Conservation (phyloP, 768 basidiomycete genomes). For the Tulasnella sp. region DNA sequence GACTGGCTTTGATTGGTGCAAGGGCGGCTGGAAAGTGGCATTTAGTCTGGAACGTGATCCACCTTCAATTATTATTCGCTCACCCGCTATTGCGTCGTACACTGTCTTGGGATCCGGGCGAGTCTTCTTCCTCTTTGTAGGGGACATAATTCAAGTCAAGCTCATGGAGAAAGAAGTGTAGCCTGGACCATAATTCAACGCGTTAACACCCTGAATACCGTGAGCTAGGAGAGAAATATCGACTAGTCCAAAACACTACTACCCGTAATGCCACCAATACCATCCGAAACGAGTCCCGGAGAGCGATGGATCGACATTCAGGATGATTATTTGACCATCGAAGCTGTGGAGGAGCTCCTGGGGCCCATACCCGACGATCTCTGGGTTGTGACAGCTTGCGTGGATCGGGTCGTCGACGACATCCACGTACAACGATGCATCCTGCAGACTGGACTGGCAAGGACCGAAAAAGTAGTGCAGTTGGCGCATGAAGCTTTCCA, state of each 20-base stretch:
- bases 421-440: conserved; percentile 44
- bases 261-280: not conserved
- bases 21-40: not conserved
- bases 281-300: not conserved
- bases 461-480: conserved; percentile 41
- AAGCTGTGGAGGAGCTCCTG: conserved; percentile 39
- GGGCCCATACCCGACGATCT: conserved; percentile 48
- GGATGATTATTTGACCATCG: conserved; percentile 47
- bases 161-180: not conserved
- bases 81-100: not conserved
- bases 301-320: conserved; percentile 42
- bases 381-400: conserved; percentile 67
- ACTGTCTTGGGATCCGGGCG: not conserved
- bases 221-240: not conserved
- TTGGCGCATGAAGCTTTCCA: conserved; percentile 33
- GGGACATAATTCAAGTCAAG: conserved; percentile 1
- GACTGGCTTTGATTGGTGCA: not conserved
- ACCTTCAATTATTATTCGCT: not conserved
- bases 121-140: conserved; percentile 3
- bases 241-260: not conserved
- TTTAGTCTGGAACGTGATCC: not conserved
- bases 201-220: not conserved
- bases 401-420: conserved; percentile 54
- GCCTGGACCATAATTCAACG: too few relatives aligned
- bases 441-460: conserved; percentile 50